Conservation (phyloP, 495 filamentous ascomycete species). For the Durotheca rogersii region DNA sequence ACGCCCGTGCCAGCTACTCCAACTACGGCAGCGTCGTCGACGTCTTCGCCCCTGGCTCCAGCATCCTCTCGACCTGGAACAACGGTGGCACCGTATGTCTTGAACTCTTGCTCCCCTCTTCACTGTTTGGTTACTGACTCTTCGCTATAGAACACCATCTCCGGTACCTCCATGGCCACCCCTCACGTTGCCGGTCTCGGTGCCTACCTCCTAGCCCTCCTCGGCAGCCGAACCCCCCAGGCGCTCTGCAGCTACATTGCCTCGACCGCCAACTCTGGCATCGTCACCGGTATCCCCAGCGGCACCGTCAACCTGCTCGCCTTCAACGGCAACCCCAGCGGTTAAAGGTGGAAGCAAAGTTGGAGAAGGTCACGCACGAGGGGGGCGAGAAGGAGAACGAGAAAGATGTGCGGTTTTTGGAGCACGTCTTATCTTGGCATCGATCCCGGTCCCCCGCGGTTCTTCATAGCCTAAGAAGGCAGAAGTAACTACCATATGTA, state of each 20-base stretch:
- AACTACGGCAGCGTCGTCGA: conserved; percentile 65
- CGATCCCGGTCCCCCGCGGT: conserved; percentile 12
- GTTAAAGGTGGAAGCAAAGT: conserved; percentile 15
- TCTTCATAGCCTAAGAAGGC: conserved; percentile 30
- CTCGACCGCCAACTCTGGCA: conserved; percentile 34
- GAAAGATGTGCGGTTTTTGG: conserved; percentile 9
- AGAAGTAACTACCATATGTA: conserved; percentile 18
- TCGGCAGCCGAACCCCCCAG: conserved; percentile 46
- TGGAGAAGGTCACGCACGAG: no score
- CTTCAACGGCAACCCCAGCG: conserved; percentile 52
- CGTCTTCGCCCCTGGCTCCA: conserved; percentile 59
- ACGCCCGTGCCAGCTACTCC: conserved; percentile 58
- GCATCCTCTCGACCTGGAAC: conserved; percentile 60
- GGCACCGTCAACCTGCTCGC: conserved; percentile 51
- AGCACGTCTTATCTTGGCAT: conserved; percentile 12
- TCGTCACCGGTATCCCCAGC: conserved; percentile 42
- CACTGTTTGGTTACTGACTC: conserved; percentile 6
- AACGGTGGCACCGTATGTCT: conserved; percentile 48
- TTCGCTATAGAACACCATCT: conserved; percentile 59
- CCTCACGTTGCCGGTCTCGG: conserved; percentile 65
- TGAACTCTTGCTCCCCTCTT: neutral
- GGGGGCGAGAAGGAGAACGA: neutral
- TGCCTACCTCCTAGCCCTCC: conserved; percentile 58
- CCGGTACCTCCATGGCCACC: conserved; percentile 65
- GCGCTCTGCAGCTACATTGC: conserved; percentile 48